Base-by-base conservation (phyloP, 2,329 filamentous ascomycete species). In the Cladosporium halotolerans region DNA sequence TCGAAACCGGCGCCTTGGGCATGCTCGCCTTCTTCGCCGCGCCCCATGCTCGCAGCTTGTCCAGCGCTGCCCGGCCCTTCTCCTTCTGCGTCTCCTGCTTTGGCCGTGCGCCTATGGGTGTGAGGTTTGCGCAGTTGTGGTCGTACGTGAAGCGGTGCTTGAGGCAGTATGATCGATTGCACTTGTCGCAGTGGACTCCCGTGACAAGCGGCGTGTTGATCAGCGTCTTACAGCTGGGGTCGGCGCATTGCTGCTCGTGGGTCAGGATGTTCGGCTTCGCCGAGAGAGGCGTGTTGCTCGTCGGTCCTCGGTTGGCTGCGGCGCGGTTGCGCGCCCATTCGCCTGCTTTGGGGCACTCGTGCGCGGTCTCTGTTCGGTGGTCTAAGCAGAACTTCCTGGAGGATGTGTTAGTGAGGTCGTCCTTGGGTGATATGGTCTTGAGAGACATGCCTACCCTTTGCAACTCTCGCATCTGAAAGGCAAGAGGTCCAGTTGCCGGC, bases 391-490 rank as follows among this genome's bases (percentile, higher is more conserved):
- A 99, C 13, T 63, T 65, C 31, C 63, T 65, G 52, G 7, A 10
- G 41, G 10, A 19, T 53, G 33, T 46, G 53, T 53, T 45, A 55
- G 51, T 56, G 38, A 32, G 41, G 23, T 18, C 31, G 48, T 18
- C n/a, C 31, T 38, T 38, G 40, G 40, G n/a, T 11, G 4, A 16
- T 16, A 6, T 3, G 10, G 5, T 28, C 14, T 34, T 19, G 4
- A 39, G 36, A 54, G 11, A 45, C 38, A 19, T 46, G 10, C 61
- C 66, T 64, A 77, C 73, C 78, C 77, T 64, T 74, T 80, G 74
- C 93, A 99, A 62, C 88, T 93, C 68, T 95, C 88, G 75, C 93
- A 99, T 66, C 84, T 80, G 72, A 97, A 97, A 3, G 93, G 93
- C 4, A 99, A 82, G 71, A 99, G 97, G 73, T 97, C 93, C 56